Conservation (phyloP, 352 stramenopile species). For the Achlya hypogyna region DNA sequence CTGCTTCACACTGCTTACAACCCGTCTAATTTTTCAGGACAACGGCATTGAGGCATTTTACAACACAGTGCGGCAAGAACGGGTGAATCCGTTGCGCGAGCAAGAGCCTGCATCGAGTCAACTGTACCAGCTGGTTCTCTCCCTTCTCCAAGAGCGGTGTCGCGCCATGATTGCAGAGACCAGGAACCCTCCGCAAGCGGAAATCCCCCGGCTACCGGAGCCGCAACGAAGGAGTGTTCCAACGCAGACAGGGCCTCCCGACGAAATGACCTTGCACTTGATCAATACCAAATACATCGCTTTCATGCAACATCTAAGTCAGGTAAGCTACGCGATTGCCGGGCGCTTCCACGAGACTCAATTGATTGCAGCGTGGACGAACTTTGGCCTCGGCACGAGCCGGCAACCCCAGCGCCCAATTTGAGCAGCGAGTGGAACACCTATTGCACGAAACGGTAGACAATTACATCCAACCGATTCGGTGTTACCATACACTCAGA, state of each 20-base stretch:
- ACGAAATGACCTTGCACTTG: neutral
- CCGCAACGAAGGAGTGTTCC: neutral
- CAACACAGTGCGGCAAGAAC: neutral
- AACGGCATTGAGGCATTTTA: neutral
- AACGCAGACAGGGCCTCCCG: neutral
- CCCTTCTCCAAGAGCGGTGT: neutral
- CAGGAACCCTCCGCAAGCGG: no score
- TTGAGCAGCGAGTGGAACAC: neutral
- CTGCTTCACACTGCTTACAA: no score
- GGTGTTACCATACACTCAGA: no score
- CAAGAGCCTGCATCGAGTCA: no score
- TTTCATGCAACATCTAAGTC: constrained; percentile 7
- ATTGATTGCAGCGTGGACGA: no score
- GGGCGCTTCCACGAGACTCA: neutral
- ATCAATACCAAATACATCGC: constrained; percentile 14
- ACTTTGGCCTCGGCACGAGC: no score
- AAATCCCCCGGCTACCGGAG: no score
- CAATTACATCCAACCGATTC: no score
- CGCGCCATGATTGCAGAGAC: neutral
- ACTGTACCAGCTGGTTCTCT: neutral
- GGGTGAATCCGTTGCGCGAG: no score
- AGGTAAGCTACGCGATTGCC: neutral
- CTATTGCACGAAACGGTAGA: constrained; percentile 4
- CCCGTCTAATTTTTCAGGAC: neutral
- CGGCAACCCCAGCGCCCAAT: no score